Conservation (phyloP, 768 basidiomycete species). For the Coprinopsis cinerea region DNA sequence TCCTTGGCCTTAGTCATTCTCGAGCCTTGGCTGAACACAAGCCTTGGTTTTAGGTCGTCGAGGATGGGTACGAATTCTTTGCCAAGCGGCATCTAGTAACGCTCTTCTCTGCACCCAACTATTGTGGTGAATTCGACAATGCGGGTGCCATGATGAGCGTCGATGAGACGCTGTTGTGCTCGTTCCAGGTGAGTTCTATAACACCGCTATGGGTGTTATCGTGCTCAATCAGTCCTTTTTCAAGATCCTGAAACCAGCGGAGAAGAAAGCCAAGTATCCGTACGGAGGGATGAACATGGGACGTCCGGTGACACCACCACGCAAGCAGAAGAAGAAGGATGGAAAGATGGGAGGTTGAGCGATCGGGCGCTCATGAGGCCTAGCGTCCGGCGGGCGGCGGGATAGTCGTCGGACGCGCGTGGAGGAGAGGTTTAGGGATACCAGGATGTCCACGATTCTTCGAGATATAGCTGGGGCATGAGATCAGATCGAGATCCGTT, state of each 20-base stretch:
- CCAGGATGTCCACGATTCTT: too few species aligned
- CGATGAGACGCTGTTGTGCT: constrained; percentile 93
- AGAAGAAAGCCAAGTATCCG: constrained; percentile 95
- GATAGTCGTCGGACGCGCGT: too few species aligned
- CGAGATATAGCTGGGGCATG: too few species aligned
- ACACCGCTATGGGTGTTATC: not conserved
- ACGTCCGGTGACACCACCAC: constrained; percentile 89
- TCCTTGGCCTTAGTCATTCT: constrained; percentile 7
- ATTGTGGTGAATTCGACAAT: constrained; percentile 97
- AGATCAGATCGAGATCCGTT: too few species aligned
- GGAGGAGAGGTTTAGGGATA: too few species aligned
- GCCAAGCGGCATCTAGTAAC: constrained; percentile 97
- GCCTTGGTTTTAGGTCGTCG: constrained; percentile 71
- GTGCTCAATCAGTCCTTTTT: too few species aligned
- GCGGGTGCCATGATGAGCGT: constrained; percentile 99
- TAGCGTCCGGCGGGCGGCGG: too few species aligned
- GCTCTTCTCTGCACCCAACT: constrained; percentile 93
- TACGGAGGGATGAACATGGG: constrained; percentile 85
- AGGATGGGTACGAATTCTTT: constrained; percentile 99
- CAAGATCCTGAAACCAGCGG: constrained; percentile 96
- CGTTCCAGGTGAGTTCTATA: constrained; percentile 74
- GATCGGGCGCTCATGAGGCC: too few species aligned
- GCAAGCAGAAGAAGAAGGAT: constrained; percentile 97
- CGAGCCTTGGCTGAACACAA: not conserved
- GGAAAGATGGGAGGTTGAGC: constrained; percentile 38